A percentile compares a stretch with the other conserved stretches of the same genome.
These are phyloP conservation scores for Penicillium mononematosum DNA, from an alignment of 495 filamentous ascomycete species.

Conservation along the genomic window DNA sequence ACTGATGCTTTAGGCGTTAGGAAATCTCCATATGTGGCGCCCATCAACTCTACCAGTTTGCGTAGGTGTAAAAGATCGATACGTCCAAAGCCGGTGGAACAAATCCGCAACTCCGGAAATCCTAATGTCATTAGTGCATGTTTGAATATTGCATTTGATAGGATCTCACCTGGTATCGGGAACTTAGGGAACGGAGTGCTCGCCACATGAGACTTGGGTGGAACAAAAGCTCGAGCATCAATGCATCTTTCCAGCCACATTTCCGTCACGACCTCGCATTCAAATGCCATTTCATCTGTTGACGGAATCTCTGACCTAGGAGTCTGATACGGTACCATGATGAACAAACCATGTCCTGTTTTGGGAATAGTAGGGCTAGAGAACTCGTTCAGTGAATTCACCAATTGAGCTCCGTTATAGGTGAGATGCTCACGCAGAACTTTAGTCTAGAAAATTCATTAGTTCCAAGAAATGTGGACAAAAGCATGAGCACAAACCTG, in stretches of 20 bases:
- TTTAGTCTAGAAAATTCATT: conserved; percentile 32
- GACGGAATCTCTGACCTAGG: conserved; percentile 37
- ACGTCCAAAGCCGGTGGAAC: conserved; percentile 78
- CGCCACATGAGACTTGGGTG: conserved; percentile 67
- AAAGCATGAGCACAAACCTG: conserved; percentile 37
- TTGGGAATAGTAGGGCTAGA: conserved; percentile 42
- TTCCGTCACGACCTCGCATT: conserved; percentile 67
- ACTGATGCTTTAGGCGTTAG: conserved; percentile 65
- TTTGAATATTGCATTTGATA: not conserved
- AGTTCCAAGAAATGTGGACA: conserved; percentile 16
- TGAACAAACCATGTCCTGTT: conserved; percentile 44
- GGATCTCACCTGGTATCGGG: conserved; percentile 57
- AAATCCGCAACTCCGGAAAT: conserved; percentile 67
- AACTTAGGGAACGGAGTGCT: conserved; percentile 71
- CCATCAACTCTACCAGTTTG: conserved; percentile 69
- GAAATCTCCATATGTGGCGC: conserved; percentile 71
- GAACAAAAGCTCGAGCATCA: conserved; percentile 65
- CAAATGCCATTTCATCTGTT: conserved; percentile 44
- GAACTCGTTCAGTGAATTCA: conserved; percentile 41
- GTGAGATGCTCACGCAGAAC: conserved; percentile 52
- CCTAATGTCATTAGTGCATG: conserved; percentile 36
- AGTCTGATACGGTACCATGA: conserved; percentile 56
- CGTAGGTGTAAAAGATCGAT: conserved; percentile 81
- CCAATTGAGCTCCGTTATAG: conserved; percentile 52
- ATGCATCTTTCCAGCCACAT: conserved; percentile 93